Conservation (phyloP, 1,139 yeast genomes). For the Pichia sp. region DNA sequence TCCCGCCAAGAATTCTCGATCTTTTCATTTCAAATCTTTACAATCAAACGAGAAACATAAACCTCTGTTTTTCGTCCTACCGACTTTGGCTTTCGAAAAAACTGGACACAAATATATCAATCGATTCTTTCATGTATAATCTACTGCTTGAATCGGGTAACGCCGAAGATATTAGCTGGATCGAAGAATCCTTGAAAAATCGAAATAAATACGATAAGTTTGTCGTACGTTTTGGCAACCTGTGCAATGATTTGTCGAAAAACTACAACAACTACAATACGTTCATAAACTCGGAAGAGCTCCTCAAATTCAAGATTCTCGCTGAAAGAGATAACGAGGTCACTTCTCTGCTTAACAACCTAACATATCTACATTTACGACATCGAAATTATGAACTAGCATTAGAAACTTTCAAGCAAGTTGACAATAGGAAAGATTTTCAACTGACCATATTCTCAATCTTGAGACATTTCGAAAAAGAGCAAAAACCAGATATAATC, state of each 20-base stretch:
- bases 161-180: constrained; percentile 24
- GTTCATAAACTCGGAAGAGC: constrained; percentile 12
- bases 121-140: constrained; percentile 25
- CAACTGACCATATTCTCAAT: constrained; percentile 13
- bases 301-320: constrained; percentile 3
- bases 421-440: constrained; percentile 12
- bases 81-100: constrained; percentile 26
- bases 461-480: constrained; percentile 18
- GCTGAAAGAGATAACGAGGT: constrained; percentile 12
- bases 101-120: constrained; percentile 18
- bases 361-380: constrained; percentile 21
- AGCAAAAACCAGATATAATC: constrained; percentile 17
- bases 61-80: constrained; percentile 24
- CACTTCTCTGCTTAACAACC: constrained; percentile 11
- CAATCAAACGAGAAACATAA: constrained; percentile 21
- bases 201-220: constrained; percentile 15
- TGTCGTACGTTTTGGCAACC: constrained; percentile 15
- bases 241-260: constrained; percentile 15
- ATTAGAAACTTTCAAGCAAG: constrained; percentile 9
- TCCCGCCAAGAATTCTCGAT: constrained; percentile 22
- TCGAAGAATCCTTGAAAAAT: constrained; percentile 17
- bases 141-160: constrained; percentile 19
- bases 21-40: constrained; percentile 21
- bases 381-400: constrained; percentile 18
- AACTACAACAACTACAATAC: constrained; percentile 2